phyloP scores from a whole-genome alignment of 1,284 basidiomycete genomes.

The Grifola frondosa region DNA sequence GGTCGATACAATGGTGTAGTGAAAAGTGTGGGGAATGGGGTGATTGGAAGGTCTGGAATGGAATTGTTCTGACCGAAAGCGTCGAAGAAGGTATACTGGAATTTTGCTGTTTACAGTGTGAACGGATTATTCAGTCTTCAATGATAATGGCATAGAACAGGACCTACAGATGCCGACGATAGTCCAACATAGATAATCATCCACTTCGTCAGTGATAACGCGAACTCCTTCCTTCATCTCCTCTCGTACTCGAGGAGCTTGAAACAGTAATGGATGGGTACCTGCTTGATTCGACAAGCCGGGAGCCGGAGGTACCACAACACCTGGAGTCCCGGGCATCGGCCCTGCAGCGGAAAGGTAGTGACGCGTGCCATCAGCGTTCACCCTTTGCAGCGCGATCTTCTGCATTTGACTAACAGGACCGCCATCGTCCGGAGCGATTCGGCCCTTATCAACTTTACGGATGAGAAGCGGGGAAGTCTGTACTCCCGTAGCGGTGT shows the following conservation, averaged over 20 bases:
- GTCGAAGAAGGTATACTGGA: conserved; percentile 94
- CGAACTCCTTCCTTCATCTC: conserved; percentile 73
- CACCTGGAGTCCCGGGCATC: conserved; percentile 70
- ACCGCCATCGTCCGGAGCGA: conserved; percentile 79
- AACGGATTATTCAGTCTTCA: conserved; percentile 4
- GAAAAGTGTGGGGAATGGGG: conserved; percentile 86
- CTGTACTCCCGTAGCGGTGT: conserved; percentile 79
- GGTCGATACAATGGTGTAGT: conserved; percentile 77
- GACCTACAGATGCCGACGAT: conserved; percentile 91
- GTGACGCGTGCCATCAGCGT: conserved; percentile 75
- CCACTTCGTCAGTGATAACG: conserved; percentile 79
- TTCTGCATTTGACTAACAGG: conserved; percentile 97
- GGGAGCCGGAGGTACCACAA: conserved; percentile 59
- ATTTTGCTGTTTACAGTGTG: conserved; percentile 60
- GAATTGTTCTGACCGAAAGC: conserved; percentile 76
- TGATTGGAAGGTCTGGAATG: conserved; percentile 78
- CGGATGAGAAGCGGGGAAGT: conserved; percentile 88
- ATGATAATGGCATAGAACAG: background rate
- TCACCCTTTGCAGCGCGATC: conserved; percentile 85
- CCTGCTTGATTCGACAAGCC: conserved; percentile 73
- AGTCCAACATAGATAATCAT: conserved; percentile 94
- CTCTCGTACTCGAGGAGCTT: conserved; percentile 70
- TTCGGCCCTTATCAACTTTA: conserved; percentile 90
- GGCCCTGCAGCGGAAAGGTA: conserved; percentile 83
- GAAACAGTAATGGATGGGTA: conserved; percentile 77